phyloP scores from a whole-genome alignment of 2,329 filamentous ascomycete species.

The Ceratocystis diversiconidia region DNA sequence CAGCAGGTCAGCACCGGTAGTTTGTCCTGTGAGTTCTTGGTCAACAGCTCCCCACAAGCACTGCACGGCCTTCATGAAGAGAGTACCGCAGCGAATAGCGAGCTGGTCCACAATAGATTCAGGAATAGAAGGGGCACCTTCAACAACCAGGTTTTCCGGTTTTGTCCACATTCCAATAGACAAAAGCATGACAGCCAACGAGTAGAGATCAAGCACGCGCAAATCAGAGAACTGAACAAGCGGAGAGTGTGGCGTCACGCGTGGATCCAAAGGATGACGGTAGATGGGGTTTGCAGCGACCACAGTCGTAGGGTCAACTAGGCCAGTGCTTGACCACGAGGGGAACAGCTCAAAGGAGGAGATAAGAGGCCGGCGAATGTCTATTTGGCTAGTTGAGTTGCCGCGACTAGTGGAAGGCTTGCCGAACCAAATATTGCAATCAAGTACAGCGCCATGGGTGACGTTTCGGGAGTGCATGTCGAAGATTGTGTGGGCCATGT shows the following conservation, averaged over 20 bases:
- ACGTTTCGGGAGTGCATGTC: conserved; percentile 57
- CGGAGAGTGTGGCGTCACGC: conserved; percentile 35
- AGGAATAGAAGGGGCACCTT: conserved; percentile 24
- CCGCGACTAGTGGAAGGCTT: conserved; percentile 31
- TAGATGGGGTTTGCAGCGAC: conserved; percentile 31
- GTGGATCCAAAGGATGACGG: conserved; percentile 52
- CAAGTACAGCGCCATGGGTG: conserved; percentile 55
- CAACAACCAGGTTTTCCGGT: conserved; percentile 39
- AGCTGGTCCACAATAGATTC: conserved; percentile 46
- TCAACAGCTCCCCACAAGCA: conserved; percentile 59
- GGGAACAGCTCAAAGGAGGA: conserved; percentile 61
- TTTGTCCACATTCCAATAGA: conserved; percentile 65
- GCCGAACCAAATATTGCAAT: conserved; percentile 54
- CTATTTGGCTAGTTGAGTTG: conserved; percentile 34
- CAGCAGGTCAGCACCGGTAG: conserved; percentile 36
- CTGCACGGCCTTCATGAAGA: conserved; percentile 63
- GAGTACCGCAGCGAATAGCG: conserved; percentile 53
- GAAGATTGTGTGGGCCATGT: conserved; percentile 57
- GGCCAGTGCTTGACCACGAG: conserved; percentile 26
- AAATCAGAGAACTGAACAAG: conserved; percentile 38
- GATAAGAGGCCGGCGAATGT: conserved; percentile 54
- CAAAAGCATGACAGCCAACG: conserved; percentile 56
- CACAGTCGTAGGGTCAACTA: conserved; percentile 21
- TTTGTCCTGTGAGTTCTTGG: conserved; percentile 36
- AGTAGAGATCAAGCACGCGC: conserved; percentile 54